A percentile compares a stretch with the other conserved stretches of the same genome.
Evolutionary conservation across 2,329 filamentous ascomycete species (phyloP).

Genomic region (Penicillium sp.): DNA sequence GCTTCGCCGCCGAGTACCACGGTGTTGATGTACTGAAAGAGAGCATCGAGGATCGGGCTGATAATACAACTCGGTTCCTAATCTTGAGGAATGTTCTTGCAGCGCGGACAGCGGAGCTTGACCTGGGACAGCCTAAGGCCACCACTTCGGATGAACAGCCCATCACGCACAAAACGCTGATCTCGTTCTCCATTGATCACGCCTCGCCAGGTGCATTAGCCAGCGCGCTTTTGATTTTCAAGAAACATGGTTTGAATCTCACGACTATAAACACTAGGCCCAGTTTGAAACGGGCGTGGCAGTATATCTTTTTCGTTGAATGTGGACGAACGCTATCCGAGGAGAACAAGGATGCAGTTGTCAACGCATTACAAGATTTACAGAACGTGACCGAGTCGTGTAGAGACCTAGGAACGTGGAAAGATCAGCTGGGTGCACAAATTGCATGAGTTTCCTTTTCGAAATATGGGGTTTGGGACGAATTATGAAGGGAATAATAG

Average conservation of each 20-base stretch:
- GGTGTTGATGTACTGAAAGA: conserved; percentile 65
- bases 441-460: background rate
- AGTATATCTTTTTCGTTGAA: conserved; percentile 95
- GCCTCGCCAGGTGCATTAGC: conserved; percentile 77
- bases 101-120: conserved; percentile 22
- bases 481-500: background rate
- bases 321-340: conserved; percentile 60
- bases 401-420: conserved; percentile 44
- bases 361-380: conserved; percentile 35
- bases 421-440: conserved; percentile 28
- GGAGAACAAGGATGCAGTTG: conserved; percentile 29
- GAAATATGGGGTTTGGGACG: background rate
- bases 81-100: conserved; percentile 40
- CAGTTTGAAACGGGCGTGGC: conserved; percentile 71
- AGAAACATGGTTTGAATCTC: conserved; percentile 70
- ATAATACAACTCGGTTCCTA: conserved; percentile 51
- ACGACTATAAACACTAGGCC: conserved; percentile 89
- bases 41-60: conserved; percentile 49
- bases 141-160: conserved; percentile 1
- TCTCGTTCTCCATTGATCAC: conserved; percentile 83
- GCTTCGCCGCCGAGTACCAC: conserved; percentile 68
- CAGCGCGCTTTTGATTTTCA: conserved; percentile 77
- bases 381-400: conserved; percentile 38
- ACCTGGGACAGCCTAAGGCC: conserved; percentile 17
- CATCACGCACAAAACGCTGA: conserved; percentile 63